Conservation (phyloP, 2,329 filamentous ascomycete species). For the Chrysoporthe cubensis region DNA sequence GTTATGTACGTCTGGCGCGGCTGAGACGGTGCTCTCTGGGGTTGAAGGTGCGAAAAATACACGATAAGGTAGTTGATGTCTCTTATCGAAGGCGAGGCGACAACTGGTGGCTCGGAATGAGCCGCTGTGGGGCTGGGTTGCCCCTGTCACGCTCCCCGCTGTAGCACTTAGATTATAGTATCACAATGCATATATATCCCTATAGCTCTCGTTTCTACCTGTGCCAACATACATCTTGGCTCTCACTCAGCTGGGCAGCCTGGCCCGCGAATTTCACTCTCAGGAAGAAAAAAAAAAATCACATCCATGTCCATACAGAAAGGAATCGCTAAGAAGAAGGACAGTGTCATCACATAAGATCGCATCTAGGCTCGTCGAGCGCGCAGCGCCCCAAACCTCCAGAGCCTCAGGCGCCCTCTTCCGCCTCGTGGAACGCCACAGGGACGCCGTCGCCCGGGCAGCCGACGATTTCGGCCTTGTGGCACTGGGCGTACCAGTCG, state of each 20-base stretch:
- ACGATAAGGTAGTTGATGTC: constrained; percentile 13
- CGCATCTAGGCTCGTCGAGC: background rate
- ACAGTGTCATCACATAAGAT: background rate
- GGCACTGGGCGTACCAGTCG: constrained; percentile 48
- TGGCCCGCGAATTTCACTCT: background rate
- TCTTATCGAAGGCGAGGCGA: constrained; percentile 7
- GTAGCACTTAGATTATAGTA: background rate
- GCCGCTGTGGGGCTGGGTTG: background rate
- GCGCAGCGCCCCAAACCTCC: background rate
- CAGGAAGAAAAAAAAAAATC: background rate
- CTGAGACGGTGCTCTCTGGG: no score
- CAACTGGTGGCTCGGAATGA: background rate
- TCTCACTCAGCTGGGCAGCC: background rate
- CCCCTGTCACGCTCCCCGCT: background rate
- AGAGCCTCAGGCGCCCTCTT: constrained; percentile 29
- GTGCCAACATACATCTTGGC: no score
- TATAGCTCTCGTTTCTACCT: no score
- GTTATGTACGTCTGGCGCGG: no score
- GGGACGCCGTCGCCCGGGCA: constrained; percentile 48
- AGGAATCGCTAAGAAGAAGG: background rate
- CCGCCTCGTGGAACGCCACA: constrained; percentile 43
- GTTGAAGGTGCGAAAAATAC: background rate
- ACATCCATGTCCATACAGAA: background rate
- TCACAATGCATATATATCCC: background rate
- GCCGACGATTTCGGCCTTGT: constrained; percentile 50